Conservation (phyloP, 305 asterid species). For the Solanum hybrid region DNA sequence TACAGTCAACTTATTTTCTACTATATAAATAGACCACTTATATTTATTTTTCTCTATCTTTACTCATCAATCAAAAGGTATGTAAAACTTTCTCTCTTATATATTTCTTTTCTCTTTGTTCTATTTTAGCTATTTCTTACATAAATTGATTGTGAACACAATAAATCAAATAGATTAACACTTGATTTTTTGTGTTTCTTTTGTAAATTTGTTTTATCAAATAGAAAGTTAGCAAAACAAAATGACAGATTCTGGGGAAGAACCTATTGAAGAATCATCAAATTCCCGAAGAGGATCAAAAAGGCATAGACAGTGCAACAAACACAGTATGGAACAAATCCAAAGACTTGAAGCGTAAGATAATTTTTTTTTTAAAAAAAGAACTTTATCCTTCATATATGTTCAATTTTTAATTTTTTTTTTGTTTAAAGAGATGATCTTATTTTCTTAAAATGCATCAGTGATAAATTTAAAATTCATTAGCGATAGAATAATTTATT, state of each 20-base stretch:
- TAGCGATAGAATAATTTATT: neutral
- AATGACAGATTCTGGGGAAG: too few species aligned
- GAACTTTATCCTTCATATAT: neutral
- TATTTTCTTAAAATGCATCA: neutral
- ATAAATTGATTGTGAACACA: neutral
- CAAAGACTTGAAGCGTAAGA: constrained; percentile 53
- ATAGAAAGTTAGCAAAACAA: too few species aligned
- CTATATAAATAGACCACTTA: neutral
- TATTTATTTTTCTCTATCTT: too few species aligned
- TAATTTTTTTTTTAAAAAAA: neutral
- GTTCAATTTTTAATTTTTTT: neutral
- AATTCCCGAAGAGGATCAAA: constrained; percentile 19
- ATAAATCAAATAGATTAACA: too few species aligned
- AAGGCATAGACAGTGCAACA: constrained; percentile 34
- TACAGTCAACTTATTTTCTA: neutral
- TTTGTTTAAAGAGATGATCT: neutral
- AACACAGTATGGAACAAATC: constrained; percentile 52
- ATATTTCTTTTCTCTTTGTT: neutral
- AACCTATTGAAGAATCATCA: neutral
- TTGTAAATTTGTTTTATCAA: neutral
- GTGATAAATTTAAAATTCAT: neutral
- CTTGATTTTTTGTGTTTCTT: too few species aligned
- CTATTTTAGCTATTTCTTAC: too few species aligned
- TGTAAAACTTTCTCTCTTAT: neutral
- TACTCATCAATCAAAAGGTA: neutral